A percentile compares a stretch with the other conserved stretches of the same genome.
Evolutionary conservation across 768 basidiomycete genomes (phyloP).

Genomic region (Coprinopsis cinerea): DNA sequence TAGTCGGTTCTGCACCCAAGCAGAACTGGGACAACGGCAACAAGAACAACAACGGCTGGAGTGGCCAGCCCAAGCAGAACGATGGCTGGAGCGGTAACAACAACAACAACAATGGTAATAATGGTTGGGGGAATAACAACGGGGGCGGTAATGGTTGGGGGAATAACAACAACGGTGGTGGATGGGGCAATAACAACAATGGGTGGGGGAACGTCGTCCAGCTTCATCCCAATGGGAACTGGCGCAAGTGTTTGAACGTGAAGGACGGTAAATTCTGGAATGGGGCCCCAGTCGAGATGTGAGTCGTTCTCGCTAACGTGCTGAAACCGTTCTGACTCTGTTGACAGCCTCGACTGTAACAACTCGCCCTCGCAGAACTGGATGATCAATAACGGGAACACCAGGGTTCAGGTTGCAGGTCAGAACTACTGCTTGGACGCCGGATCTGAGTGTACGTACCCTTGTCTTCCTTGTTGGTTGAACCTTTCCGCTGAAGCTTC

Average conservation of each 20-base stretch:
- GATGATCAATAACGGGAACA: slow-evolving; percentile 18
- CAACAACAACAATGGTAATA: too few relatives aligned
- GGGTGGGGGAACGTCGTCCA: too few relatives aligned
- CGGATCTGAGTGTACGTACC: slow-evolving; percentile 18
- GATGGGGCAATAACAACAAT: slow-evolving; percentile 13
- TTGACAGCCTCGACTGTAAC: slow-evolving; percentile 25
- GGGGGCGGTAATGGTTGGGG: too few relatives aligned
- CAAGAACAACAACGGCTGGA: neutral
- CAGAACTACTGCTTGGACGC: slow-evolving; percentile 24
- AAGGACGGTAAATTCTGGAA: slow-evolving; percentile 18
- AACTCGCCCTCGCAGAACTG: slow-evolving; percentile 23
- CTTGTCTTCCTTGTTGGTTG: neutral
- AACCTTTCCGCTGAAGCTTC: neutral
- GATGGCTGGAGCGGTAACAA: too few relatives aligned
- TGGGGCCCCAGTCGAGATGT: slow-evolving; percentile 27
- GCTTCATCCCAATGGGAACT: slow-evolving; percentile 23
- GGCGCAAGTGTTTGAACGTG: slow-evolving; percentile 26
- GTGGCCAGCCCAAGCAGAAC: neutral
- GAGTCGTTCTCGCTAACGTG: slow-evolving; percentile 2
- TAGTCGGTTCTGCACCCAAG: too few relatives aligned
- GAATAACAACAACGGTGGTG: too few relatives aligned
- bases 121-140: too few relatives aligned
- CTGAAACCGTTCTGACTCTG: neutral
- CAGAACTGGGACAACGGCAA: neutral
- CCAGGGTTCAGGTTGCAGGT: slow-evolving; percentile 20